Base-by-base conservation (phyloP, 2,329 filamentous ascomycete species). In the Pyricularia pennisetigena region DNA sequence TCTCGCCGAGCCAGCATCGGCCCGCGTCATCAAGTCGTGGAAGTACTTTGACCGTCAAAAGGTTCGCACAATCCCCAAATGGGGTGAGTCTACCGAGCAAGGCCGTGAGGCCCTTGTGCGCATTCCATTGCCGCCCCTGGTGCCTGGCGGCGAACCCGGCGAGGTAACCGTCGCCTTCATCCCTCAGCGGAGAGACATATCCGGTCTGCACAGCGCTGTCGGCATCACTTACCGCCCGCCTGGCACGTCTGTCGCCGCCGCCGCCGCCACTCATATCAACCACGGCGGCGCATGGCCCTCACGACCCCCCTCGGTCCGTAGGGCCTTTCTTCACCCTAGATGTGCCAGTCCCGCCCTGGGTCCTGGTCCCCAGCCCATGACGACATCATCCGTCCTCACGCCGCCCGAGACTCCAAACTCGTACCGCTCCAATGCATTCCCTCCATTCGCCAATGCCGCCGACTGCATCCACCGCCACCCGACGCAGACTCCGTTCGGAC, bases 111-210 rank as follows among this genome's bases (percentile, higher is more conserved):
- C 73, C 30, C 76, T 80, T 1, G 68, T 79, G 9, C 78, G 82
- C 2, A 75, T 91, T 9, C 78, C 82, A 0, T 79, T 92, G 4
- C 84, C 86, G 2, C 76, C 87, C 0, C 75, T 83, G 28, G 78
- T 82, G 2, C 76, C 82, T 0, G 81, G 81, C 28, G 87, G 86
- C 5, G 77, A 81, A 16, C 79, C 82, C 9, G 90, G 90, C 23
- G 88, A 92, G 77, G 82, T 92, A n/a, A 91, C 89, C 0, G 81
- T 93, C n/a, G 82, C 88, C 1, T 88, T 87, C 75, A 83, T 92
- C 32, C 80, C 85, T 0, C 85, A 88, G 67, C 87, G 85, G 73
- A 77, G 81, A 65, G 88, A 91, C 72, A 72, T 88, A 4, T 85
- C 84, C 8, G 84, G 85, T 3, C 73, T 90, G 0, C 88, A 91